Base-by-base conservation (phyloP, 2,329 filamentous ascomycete genomes). In the Magnaporthales sp. region DNA sequence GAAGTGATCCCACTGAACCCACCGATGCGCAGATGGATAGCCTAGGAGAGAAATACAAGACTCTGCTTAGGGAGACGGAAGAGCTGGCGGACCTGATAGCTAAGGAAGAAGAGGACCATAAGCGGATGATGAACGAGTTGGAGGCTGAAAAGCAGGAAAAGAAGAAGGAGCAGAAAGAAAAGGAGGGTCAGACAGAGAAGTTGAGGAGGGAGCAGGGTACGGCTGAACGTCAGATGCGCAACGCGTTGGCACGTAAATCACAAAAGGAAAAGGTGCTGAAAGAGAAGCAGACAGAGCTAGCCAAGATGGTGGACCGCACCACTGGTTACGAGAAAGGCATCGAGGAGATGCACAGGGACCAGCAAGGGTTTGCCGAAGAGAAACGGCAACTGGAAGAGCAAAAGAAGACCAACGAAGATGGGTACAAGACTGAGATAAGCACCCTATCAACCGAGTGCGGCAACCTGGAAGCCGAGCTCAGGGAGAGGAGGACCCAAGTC, bases 171-270 rank as follows among this genome's bases (percentile, higher is more conserved):
- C 82, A 95, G 66, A 95, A 91, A 75, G 92, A 96, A 73, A 97
- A 96, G 76, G 94, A 98, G 70, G 92, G 96, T 73, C 91, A 89
- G 64, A 97, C 92, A 63, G 89, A 91, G 61, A 92, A 93, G 73
- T 79, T 97, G 66, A 92, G 91, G 73, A 90, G 90, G 69, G 89
- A 94, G 74, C 89, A 96, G 66, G 89, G 91, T 65, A 87, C 86
- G 62, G 87, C 93, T 6, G 92, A 96, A 75, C 88, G 92, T 66
- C 84, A 91, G 70, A 97, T 96, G 80, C 88, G 92, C 63, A 85
- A 88, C 4, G 90, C 91, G 1, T 90, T 96, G 74, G 91, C 90
- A 69, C 89, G 91, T 68, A 91, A 90, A 71, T 83, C 86, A 0
- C 91, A 93, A 73, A 91, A 91, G 73, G 92, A 97, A 73, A 88